A percentile compares a stretch with the other conserved stretches of the same genome.
Evolutionary conservation across 2,329 filamentous ascomycete species (phyloP).

Genomic region (Monosporascus sp.): DNA sequence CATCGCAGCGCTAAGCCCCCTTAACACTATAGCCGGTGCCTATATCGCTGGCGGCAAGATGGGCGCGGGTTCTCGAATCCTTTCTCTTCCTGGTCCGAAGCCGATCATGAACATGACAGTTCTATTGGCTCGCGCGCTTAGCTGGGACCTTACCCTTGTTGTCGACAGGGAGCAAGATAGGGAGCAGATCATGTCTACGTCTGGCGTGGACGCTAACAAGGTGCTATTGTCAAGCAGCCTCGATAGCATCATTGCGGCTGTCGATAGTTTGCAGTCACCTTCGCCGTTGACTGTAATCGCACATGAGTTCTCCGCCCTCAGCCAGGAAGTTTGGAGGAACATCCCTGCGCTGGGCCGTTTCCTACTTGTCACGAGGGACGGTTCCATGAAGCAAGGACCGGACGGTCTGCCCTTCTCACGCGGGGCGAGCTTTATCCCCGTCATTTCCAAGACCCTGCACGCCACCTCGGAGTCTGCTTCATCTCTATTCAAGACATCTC

Average conservation of each 20-base stretch:
- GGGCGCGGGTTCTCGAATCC: neutral
- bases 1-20: neutral
- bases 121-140: neutral
- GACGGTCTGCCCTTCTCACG: constrained; percentile 7
- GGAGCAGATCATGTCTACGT: constrained; percentile 2
- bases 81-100: constrained; percentile 1
- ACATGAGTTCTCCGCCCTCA: constrained; percentile 5
- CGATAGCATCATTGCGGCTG: neutral
- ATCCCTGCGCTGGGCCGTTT: constrained; percentile 5
- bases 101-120: neutral
- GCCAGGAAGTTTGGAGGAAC: constrained; percentile 8
- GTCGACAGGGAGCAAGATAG: neutral
- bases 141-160: constrained; percentile 2
- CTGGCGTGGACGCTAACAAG: constrained; percentile 1
- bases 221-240: constrained; percentile 3
- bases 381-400: neutral
- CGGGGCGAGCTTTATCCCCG: constrained; percentile 7
- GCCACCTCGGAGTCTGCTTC: neutral
- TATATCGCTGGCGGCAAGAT: neutral
- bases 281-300: constrained; percentile 3
- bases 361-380: constrained; percentile 1
- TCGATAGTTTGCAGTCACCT: neutral
- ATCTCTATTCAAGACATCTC: neutral
- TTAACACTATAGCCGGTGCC: neutral
- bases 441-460: constrained; percentile 1